Evolutionary conservation across 805 yeast genomes (phyloP), one percentile per base, ranked within the genome.

Genomic region (Metschnikowia hibisci): DNA sequence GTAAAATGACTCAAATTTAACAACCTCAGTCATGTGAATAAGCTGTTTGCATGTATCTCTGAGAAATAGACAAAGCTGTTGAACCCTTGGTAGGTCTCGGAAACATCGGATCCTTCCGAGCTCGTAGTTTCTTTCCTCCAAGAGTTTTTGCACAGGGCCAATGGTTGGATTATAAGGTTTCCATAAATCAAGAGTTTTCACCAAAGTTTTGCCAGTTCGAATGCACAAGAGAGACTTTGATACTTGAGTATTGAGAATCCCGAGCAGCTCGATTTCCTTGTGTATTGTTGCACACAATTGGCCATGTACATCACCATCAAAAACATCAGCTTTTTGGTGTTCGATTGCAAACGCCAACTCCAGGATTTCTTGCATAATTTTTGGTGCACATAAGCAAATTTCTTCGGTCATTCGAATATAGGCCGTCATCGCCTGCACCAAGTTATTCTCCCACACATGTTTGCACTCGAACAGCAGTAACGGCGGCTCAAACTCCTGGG

Each of bases 41-140:
- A 35, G 39, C 32, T 35, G 32, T 8, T n/a, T 35, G 25, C 39
- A 35, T 8, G n/a, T 35, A 5, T 27, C 13, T 35, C 12, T 35
- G 31, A 35, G 22, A 12, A 9, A 27, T 11, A 27, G 23, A 18
- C 39, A 35, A 4, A 27, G 25, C 9, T 16, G 15, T 8, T 6
- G 15, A 12, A 35, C 23, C 13, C 18, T 28, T 3, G 20, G n/a
- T 12, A 35, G 39, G 18, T 35, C 39, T 6, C 12, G 6, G 13
- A 35, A 27, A 23, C 39, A 35, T 16, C 27, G 39, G 16, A 35
- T 35, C 13, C n/a, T 23, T 14, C 39, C 18, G 18, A 35, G 25
- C 25, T n/a, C 18, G 15, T 27, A 8, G 11, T 12, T 18, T 9
- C 39, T 35, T 15, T 35, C 39, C 20, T 35, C 13, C 4, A 35